Percentiles rank a stretch among this genome's conserved stretches.
These are phyloP conservation scores for Fusarium sp. DNA, from an alignment of 2,329 filamentous ascomycete genomes.

Conservation along the genomic window DNA sequence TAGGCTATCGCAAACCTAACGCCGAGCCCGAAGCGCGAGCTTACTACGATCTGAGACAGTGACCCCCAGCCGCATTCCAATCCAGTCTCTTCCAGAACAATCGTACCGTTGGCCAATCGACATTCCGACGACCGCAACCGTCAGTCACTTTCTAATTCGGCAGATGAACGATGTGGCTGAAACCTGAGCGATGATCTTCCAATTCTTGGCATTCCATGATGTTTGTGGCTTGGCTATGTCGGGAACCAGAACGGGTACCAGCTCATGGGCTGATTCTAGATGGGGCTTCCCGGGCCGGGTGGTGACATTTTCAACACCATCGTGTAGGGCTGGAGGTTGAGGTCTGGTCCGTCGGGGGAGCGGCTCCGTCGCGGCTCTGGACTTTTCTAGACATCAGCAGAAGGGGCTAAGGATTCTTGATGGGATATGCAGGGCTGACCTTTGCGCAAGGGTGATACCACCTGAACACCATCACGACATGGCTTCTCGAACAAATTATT, in stretches of 20 bases:
- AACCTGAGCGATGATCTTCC: not conserved
- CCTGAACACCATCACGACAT: accelerated
- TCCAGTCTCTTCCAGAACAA: not conserved
- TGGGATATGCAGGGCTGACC: not conserved
- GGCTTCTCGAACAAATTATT: not conserved
- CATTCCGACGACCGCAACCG: not conserved
- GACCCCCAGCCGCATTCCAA: not conserved
- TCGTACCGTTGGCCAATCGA: not conserved
- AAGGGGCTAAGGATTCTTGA: accelerated
- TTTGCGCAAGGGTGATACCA: accelerated
- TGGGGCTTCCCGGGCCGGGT: not conserved
- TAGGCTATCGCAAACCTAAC: not conserved
- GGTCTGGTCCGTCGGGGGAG: not conserved
- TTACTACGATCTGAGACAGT: not conserved
- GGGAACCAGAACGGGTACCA: not conserved
- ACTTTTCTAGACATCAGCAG: not conserved
- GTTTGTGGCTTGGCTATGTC: not conserved
- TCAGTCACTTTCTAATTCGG: not conserved
- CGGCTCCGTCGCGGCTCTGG: accelerated
- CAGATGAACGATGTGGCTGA: not conserved
- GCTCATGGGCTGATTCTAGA: not conserved
- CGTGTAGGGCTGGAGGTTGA: too few relatives aligned
- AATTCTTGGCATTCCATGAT: not conserved
- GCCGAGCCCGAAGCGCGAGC: not conserved
- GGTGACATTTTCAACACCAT: not conserved